phyloP scores from a whole-genome alignment of 768 basidiomycete species.

The Omphalotus guepiniiformis region DNA sequence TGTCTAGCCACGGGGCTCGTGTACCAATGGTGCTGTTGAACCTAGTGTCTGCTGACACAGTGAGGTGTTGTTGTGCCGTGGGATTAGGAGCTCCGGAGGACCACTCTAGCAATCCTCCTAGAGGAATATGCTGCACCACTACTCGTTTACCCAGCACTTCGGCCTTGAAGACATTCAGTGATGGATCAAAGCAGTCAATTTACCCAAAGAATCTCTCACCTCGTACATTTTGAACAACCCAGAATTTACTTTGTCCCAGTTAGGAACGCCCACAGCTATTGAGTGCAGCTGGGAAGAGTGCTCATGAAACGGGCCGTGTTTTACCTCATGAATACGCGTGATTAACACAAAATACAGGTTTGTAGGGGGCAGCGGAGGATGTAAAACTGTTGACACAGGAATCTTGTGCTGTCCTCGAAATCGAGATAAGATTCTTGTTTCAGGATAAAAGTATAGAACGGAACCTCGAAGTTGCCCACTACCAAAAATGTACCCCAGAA shows the following conservation, averaged over 20 bases:
- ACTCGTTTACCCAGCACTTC: conserved; percentile 93
- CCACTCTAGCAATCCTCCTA: conserved; percentile 52
- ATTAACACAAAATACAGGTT: conserved; percentile 82
- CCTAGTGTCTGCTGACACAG: not conserved
- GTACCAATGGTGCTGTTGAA: not conserved
- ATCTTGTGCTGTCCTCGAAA: conserved; percentile 55
- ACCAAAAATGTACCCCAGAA: conserved; percentile 88
- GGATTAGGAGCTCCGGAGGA: not conserved
- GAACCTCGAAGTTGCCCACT: conserved; percentile 82
- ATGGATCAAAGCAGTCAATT: not conserved
- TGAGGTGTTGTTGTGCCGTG: not conserved
- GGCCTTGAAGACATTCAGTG: conserved; percentile 42
- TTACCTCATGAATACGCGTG: conserved; percentile 73
- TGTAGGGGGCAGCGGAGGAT: conserved; percentile 51
- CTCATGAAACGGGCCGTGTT: conserved; percentile 85
- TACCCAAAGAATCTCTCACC: conserved; percentile 29
- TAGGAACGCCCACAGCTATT: conserved; percentile 84
- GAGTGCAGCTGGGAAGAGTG: conserved; percentile 88
- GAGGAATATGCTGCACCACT: conserved; percentile 91
- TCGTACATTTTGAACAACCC: conserved; percentile 97
- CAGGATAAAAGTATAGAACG: conserved; percentile 9
- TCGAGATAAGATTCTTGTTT: conserved; percentile 12
- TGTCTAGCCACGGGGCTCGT: conserved; percentile 1
- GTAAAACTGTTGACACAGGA: conserved; percentile 62
- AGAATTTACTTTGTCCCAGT: conserved; percentile 86